phyloP scores from a whole-genome alignment of 768 basidiomycete genomes.

The Hortiboletus flavorubellus region DNA sequence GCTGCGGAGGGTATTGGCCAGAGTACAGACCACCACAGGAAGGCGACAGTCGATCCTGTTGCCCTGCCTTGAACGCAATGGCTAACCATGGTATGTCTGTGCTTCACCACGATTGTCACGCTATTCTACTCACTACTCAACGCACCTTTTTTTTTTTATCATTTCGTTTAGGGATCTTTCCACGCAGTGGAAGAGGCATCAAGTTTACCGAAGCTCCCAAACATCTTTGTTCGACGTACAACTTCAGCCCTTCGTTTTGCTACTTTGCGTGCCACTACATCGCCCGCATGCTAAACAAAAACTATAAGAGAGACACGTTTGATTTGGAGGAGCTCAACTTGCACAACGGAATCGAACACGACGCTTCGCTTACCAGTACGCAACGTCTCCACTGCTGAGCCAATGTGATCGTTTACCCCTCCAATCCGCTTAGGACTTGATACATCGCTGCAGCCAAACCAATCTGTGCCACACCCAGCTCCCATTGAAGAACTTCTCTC shows the following conservation, averaged over 20 bases:
- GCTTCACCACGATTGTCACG: constrained; percentile 38
- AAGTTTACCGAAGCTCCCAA: constrained; percentile 43
- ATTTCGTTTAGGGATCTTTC: constrained; percentile 35
- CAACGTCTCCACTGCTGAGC: not conserved
- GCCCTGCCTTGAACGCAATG: constrained; percentile 73
- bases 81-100: constrained; percentile 68
- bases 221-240: constrained; percentile 53
- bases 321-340: constrained; percentile 45
- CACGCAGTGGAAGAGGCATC: constrained; percentile 67
- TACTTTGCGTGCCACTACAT: constrained; percentile 56
- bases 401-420: not conserved
- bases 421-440: constrained; percentile 50
- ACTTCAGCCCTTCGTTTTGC: constrained; percentile 67
- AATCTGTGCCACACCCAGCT: constrained; percentile 46
- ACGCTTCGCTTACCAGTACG: constrained; percentile 30
- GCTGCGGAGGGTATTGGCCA: constrained; percentile 63
- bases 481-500: constrained; percentile 56
- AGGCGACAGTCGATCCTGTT: constrained; percentile 66
- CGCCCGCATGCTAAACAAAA: constrained; percentile 55
- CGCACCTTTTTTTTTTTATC: not conserved
- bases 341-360: constrained; percentile 20
- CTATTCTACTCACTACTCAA: not conserved
- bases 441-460: constrained; percentile 43
- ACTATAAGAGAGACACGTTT: constrained; percentile 54
- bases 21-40: constrained; percentile 55